phyloP scores from a whole-genome alignment of 441 rosid genomes.

The Euphorbia schlechtendalii region DNA sequence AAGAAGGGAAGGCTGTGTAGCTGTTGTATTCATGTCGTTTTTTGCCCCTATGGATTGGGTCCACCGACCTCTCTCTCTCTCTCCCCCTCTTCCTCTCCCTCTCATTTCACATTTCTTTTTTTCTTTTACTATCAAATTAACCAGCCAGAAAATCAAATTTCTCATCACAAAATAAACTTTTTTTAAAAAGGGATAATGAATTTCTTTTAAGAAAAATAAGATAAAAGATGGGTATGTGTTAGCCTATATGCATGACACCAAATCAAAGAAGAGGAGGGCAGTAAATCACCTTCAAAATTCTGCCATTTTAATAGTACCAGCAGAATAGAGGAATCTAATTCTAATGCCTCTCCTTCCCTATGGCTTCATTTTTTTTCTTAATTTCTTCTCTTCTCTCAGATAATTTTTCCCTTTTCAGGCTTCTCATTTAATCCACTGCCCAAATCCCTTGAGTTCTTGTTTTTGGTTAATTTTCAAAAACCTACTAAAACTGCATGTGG shows the following conservation, averaged over 20 bases:
- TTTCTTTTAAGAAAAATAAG: neutral
- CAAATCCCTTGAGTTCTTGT: conserved; percentile 20
- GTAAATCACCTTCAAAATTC: no score
- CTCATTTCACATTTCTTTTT: conserved; percentile 14
- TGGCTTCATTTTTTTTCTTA: conserved; percentile 8
- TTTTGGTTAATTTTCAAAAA: conserved; percentile 33
- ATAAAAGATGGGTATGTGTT: conserved; percentile 36
- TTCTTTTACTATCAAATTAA: neutral
- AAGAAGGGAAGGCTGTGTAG: conserved; percentile 30
- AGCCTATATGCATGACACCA: conserved; percentile 45
- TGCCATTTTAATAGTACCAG: neutral
- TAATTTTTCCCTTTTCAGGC: conserved; percentile 16
- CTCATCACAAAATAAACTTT: neutral
- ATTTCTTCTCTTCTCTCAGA: neutral
- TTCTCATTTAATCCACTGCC: conserved; percentile 22
- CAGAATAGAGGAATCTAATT: conserved; percentile 15
- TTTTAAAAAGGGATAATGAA: neutral
- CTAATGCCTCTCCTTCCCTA: neutral
- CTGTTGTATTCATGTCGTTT: conserved; percentile 55
- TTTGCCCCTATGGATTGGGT: conserved; percentile 60
- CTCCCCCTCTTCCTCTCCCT: no score
- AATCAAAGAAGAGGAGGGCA: conserved; percentile 21
- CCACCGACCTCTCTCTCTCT: conserved; percentile 57
- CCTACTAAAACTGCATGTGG: conserved; percentile 39
- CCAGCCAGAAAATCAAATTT: neutral